phyloP scores from a whole-genome alignment of 345 rosid species.

The Eucalyptus marginata region DNA sequence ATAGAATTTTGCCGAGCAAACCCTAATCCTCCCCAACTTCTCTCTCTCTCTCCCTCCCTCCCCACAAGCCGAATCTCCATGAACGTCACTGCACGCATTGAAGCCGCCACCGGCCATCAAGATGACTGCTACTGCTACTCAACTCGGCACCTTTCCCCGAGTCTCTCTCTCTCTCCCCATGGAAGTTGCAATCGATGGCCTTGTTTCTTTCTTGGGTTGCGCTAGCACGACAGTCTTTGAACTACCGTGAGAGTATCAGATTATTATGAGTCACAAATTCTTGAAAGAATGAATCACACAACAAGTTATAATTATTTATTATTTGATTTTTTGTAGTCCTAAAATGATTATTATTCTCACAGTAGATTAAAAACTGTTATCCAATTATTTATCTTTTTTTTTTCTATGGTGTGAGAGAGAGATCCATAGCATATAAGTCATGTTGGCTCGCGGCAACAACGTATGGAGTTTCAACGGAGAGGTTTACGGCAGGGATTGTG shows the following conservation, averaged over 20 bases:
- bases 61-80: neutral
- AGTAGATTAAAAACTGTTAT: accelerated
- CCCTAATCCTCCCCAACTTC: neutral
- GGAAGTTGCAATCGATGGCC: too few species aligned
- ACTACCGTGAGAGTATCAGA: too few species aligned
- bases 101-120: neutral
- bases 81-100: neutral
- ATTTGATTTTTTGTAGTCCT: accelerated
- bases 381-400: too few species aligned
- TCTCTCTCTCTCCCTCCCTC: neutral
- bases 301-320: too few species aligned
- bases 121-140: neutral
- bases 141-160: neutral
- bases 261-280: accelerated
- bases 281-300: accelerated
- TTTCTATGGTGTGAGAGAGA: too few species aligned
- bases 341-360: accelerated
- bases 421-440: neutral
- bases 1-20: neutral
- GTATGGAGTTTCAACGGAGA: neutral
- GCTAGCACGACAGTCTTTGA: too few species aligned
- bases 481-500: neutral
- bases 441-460: neutral
- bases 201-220: too few species aligned
- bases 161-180: too few species aligned